phyloP scores from a whole-genome alignment of 1,284 basidiomycete species.

The Hortiboletus rubellus region DNA sequence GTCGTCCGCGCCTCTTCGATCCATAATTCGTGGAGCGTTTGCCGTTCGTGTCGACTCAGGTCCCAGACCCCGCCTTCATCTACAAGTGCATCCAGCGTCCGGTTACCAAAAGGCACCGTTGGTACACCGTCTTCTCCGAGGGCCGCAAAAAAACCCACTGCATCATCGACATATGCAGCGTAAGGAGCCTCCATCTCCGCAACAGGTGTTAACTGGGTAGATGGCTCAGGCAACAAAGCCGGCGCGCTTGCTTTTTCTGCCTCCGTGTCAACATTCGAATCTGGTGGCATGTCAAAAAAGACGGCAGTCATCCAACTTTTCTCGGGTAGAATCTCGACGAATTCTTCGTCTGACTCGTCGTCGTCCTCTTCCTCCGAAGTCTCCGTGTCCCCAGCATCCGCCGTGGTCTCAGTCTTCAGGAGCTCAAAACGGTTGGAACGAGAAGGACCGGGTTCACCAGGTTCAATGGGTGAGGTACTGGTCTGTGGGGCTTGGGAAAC shows the following conservation, averaged over 20 bases:
- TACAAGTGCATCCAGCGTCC: constrained; percentile 40
- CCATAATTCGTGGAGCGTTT: constrained; percentile 40
- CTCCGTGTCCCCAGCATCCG: constrained; percentile 9
- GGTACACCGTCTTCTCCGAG: constrained; percentile 38
- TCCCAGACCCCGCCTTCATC: constrained; percentile 42
- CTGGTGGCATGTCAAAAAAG: not conserved
- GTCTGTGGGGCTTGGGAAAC: not conserved
- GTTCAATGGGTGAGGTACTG: not conserved
- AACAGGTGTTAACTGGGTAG: not conserved
- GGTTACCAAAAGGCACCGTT: constrained; percentile 34
- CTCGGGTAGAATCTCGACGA: constrained; percentile 21
- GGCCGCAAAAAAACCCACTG: constrained; percentile 36
- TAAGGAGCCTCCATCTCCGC: not conserved
- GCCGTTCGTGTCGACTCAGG: constrained; percentile 45
- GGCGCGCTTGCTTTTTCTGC: not conserved
- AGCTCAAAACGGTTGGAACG: constrained; percentile 19
- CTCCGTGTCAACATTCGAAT: constrained; percentile 7
- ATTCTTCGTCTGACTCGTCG: constrained; percentile 12
- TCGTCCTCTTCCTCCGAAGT: constrained; percentile 10
- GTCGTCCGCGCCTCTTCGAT: constrained; percentile 26
- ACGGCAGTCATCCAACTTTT: constrained; percentile 33
- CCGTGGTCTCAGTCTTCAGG: constrained; percentile 7
- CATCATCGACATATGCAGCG: constrained; percentile 17
- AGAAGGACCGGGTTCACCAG: not conserved
- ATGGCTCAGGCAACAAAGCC: not conserved